Base-by-base conservation (phyloP, 108 stramenopile species). In the Discostella stelligeroides region DNA sequence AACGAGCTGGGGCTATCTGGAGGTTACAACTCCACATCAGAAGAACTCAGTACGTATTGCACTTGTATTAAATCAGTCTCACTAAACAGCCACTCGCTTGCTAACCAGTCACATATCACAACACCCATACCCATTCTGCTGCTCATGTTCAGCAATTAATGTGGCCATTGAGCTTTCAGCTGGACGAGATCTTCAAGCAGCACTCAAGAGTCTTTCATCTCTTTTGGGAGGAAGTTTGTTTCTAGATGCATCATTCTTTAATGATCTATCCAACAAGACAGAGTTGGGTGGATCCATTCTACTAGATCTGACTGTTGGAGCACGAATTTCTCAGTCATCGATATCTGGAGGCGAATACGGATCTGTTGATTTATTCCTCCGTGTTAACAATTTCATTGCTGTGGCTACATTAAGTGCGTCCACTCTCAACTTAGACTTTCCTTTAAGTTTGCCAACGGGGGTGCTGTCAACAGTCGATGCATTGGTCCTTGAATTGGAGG, bases 171-270 rank as follows among this genome's bases (percentile, higher is more conserved):
- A 51, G 2, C 24, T 73, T 27, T 14, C 12, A 4, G 55, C 28
- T 29, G 64, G 64, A 21, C 53, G 72, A 23, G 40, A 38, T 73
- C 27, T 66, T 25, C 27, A 39, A 66, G 72, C 7, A 37, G 64
- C 64, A 46, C 12, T 65, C 4, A 12, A 65, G 21, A 65, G 53
- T 27, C 53, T 65, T 6, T 1, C 10, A 50, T 51, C 8, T 20
- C 53, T 54, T 13, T n/a, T 50, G 24, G 51, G 4, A 11, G 25
- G 51, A 15, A 21, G 24, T 23, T 12, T 65, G 34, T 14, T 14
- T 50, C 43, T 65, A 2, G 51, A 65, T 24, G 24, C 5, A 20
- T 17, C 64, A 1, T 73, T 73, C 49, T 73, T 65, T 17, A 38
- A 64, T 10, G 48, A 20, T 23, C 48, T 65, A 38, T 27, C 53